phyloP scores from a whole-genome alignment of 2,329 filamentous ascomycete genomes.

The Neobulgaria alba region DNA sequence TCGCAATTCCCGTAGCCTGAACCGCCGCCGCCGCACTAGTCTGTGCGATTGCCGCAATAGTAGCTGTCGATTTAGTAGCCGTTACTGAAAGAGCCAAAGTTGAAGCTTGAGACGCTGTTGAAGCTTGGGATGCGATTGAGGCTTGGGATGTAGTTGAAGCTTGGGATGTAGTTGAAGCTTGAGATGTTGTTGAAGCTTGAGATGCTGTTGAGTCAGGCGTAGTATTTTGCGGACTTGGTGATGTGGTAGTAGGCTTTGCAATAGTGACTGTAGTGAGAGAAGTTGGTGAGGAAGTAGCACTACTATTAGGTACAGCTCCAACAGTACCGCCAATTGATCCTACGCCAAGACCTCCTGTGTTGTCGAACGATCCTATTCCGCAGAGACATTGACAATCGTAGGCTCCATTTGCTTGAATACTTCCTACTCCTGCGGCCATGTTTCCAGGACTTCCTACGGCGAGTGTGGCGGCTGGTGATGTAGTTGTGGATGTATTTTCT shows the following conservation, averaged over 20 bases:
- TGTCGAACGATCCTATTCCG: slow-evolving; percentile 15
- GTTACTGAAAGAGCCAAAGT: neutral
- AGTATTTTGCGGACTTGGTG: slow-evolving; percentile 6
- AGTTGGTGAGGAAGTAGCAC: slow-evolving; percentile 1
- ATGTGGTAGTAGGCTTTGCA: neutral
- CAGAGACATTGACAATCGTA: slow-evolving; percentile 21
- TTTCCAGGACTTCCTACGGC: slow-evolving; percentile 14
- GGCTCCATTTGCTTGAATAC: slow-evolving; percentile 8
- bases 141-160: neutral
- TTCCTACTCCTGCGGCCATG: slow-evolving; percentile 14
- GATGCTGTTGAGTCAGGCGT: slow-evolving; percentile 3
- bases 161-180: neutral
- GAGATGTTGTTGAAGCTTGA: neutral
- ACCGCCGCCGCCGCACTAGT: neutral
- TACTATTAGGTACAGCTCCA: neutral
- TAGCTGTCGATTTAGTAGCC: neutral
- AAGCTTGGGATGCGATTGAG: neutral
- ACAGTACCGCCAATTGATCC: neutral
- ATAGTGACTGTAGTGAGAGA: slow-evolving; percentile 7
- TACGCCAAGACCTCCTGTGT: neutral
- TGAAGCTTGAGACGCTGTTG: neutral
- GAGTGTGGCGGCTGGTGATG: slow-evolving; percentile 1
- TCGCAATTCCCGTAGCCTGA: neutral
- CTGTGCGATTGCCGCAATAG: neutral
- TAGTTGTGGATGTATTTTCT: too few species aligned